Evolutionary conservation across 495 filamentous ascomycete species (phyloP), one percentile per base, ranked within the genome.

Genomic region (Aspergillus affinis): DNA sequence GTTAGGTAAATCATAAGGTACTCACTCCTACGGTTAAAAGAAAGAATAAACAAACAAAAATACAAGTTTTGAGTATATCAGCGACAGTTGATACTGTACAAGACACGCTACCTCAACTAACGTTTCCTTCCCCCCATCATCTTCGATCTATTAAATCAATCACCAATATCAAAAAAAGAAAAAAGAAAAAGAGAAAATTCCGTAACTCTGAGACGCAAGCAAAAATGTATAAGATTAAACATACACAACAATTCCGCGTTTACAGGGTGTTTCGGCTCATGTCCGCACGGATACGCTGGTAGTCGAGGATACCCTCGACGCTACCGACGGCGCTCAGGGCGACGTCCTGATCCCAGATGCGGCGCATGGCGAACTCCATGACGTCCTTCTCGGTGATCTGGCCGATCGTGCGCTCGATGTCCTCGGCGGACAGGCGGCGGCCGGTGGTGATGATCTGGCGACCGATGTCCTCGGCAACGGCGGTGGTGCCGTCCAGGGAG

Each of bases 391-490:
- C 91, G 55, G 93, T 93, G 68, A 98, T 90, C 58, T 76, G 81
- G 64, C 91, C 86, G 61, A 99, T 90, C 56, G 89, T 84, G 61
- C 88, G 84, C 84, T 99, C 94, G 55, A 99, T 92, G 82, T 99
- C 94, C 71, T 91, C 89, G 61, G 94, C 88, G 71, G 76, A 86
- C 85, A 95, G 88, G 51, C 94, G 85, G 61, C 94, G 87, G 72
- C 94, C 94, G 44, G 94, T 98, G 59, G 92, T 98, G 79, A 99
- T 88, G 78, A 98, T 91, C 78, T 99, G 94, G 67, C 94, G 90
- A 65, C 94, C 94, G 69, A 99, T 97, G 74, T 99, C 94, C 82
- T 99, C 94, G 49, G 94, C 94, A 36, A 96, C 89, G 62, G 93
- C 91, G 45, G 93, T 96, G 67, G 95, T 98, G 74, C 91, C 95